Evolutionary conservation across 768 basidiomycete genomes (phyloP), one percentile per base, ranked within the genome.

Genomic region (Lactifluus echinatus): DNA sequence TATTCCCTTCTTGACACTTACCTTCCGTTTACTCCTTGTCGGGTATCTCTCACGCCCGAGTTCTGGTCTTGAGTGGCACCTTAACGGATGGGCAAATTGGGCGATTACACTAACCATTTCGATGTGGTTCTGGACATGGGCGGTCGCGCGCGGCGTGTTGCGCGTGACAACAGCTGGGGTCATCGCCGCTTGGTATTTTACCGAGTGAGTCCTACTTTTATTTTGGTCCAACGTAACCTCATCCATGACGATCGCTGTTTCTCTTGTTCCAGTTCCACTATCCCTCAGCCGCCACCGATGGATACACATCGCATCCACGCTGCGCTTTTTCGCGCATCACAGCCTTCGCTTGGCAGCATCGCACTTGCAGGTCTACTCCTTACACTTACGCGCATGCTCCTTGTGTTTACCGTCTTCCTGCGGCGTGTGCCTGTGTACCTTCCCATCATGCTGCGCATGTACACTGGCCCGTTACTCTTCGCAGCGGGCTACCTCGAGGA

Each of bases 111-210:
- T 73, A 3, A 73, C 78, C 1, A 67, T 78, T 4, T 67, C 70
- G 2, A 68, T 82, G 0, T 87, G 84, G 82, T 68, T 84, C n/a
- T 87, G 85, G 85, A 83, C 79, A 19, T 84, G 85, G 80, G 80
- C 79, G 10, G 85, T 96, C 6, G 82, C 88, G 19, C 77, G 92
- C 39, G 93, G 93, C 1, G 67, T 90, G 1, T 71, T 93, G 43
- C 76, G 90, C 7, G 88, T 86, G 53, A 80, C 84, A 2, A 81
- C 84, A 55, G 85, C 91, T 0, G 86, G 85, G 29, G 89, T 93
- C 4, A 80, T 97, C 33, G 93, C 92, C 2, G 84, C 86, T 44
- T 97, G 93, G 93, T 96, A 95, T 68, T 95, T 91, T 71, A 68
- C 79, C 28, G 75, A 82, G 79, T 84, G 64, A 66, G 81, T 68